Evolutionary conservation across 495 filamentous ascomycete species (phyloP), one percentile per base, ranked within the genome.

Genomic region (Hypoxylon perforatum): DNA sequence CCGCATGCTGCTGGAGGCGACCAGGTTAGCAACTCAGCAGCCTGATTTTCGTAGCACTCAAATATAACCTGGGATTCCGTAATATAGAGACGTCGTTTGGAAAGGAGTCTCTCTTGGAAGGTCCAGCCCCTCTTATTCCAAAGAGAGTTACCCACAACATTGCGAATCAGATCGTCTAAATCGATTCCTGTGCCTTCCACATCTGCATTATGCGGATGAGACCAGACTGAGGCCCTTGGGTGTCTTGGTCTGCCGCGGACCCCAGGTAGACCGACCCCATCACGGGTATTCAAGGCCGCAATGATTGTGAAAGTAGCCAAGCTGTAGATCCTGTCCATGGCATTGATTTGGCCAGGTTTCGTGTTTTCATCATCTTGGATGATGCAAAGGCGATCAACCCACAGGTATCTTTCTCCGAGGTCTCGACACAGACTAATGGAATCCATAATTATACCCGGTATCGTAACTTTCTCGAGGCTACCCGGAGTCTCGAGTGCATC

Each of bases 61-160:
- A 57, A 78, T 33, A 67, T 64, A 1, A 73, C 59, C 35, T 71
- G 57, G 17, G 49, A 35, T 1, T 65, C 59, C 0, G 74, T 72
- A 44, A 78, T 75, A 21, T 65, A 67, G 15, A 78, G 17, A 19
- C 66, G 46, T 15, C 74, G 60, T 33, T 48, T 65, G 14, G 76
- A 77, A 18, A 77, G 52, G 3, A 75, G 25, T 8, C 73, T 65
- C 42, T 78, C 76, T 51, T 76, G 74, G 41, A 74, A 76, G 12
- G 76, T 77, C 75, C 76, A 78, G 0, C 64, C 75, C 18, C 76
- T 70, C 6, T 46, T 71, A 60, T 77, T 76, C 75, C 76, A 79
- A 48, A 58, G 38, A 7, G 71, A 70, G 4, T 1, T 28, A 50
- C 19, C 47, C 9, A 35, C 25, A n/a, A 35, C 25, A n/a, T 8